phyloP scores from a whole-genome alignment of 1,284 basidiomycete species.

The Cryptococcus wingfieldii region DNA sequence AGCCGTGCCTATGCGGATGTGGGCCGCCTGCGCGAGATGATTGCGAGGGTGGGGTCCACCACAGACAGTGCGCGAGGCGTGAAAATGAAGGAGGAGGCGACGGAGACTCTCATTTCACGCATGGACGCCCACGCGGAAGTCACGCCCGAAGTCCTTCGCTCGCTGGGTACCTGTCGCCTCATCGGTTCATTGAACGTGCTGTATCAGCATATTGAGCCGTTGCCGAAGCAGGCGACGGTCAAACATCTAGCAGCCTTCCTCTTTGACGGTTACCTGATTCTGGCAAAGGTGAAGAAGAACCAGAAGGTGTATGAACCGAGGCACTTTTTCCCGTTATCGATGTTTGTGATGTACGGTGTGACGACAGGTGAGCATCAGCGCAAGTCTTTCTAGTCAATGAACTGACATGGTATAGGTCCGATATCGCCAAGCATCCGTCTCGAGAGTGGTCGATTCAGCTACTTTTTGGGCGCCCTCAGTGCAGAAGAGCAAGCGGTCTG shows the following conservation, averaged over 20 bases:
- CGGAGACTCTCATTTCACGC: slow-evolving; percentile 65
- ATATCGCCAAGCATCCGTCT: too few relatives aligned
- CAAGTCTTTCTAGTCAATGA: not conserved
- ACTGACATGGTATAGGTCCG: too few relatives aligned
- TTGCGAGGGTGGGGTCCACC: slow-evolving; percentile 58
- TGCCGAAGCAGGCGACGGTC: slow-evolving; percentile 58
- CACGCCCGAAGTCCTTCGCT: slow-evolving; percentile 57
- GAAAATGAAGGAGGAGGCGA: slow-evolving; percentile 64
- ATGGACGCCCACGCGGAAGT: slow-evolving; percentile 51
- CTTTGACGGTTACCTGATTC: slow-evolving; percentile 75
- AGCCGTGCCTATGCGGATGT: slow-evolving; percentile 17
- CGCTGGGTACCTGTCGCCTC: slow-evolving; percentile 67
- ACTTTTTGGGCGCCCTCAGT: too few relatives aligned
- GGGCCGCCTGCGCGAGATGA: slow-evolving; percentile 48
- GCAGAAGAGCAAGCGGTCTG: too few relatives aligned
- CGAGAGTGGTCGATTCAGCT: too few relatives aligned
- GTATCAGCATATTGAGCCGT: slow-evolving; percentile 56
- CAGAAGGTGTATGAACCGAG: slow-evolving; percentile 70
- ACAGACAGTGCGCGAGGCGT: slow-evolving; percentile 56
- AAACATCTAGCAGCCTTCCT: slow-evolving; percentile 85
- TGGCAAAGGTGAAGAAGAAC: slow-evolving; percentile 77
- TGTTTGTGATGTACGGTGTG: slow-evolving; percentile 66
- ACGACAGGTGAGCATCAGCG: slow-evolving; percentile 57
- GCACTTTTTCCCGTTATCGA: slow-evolving; percentile 75
- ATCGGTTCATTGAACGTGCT: slow-evolving; percentile 79